These are phyloP conservation scores for Aspergillus candidus DNA, from an alignment of 2,329 filamentous ascomycete species.

Conservation along the genomic window DNA sequence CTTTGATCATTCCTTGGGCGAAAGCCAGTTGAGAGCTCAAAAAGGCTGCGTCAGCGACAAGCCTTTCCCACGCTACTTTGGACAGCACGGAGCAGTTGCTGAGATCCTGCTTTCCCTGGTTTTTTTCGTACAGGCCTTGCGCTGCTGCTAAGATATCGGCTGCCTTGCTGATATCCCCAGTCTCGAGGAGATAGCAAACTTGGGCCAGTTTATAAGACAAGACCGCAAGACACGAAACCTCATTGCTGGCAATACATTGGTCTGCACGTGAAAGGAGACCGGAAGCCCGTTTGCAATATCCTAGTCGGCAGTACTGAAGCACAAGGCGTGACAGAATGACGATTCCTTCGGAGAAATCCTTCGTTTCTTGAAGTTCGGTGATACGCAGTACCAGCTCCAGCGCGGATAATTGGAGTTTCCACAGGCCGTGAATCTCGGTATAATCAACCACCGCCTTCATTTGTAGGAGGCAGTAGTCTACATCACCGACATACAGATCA, in stretches of 20 bases:
- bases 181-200: slow-evolving; percentile 66
- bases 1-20: slow-evolving; percentile 45
- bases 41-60: slow-evolving; percentile 56
- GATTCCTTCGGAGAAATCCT: slow-evolving; percentile 36
- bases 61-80: slow-evolving; percentile 45
- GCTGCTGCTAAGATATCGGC: slow-evolving; percentile 29
- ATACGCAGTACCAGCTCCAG: slow-evolving; percentile 46
- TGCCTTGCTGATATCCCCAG: slow-evolving; percentile 60
- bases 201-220: slow-evolving; percentile 62
- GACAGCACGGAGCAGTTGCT: slow-evolving; percentile 32
- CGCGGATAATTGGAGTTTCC: slow-evolving; percentile 44
- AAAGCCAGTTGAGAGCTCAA: slow-evolving; percentile 61
- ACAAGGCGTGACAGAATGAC: slow-evolving; percentile 44
- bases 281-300: slow-evolving; percentile 55
- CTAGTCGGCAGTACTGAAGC: slow-evolving; percentile 53
- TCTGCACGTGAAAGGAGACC: slow-evolving; percentile 55
- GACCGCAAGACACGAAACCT: slow-evolving; percentile 40
- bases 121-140: slow-evolving; percentile 27
- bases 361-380: slow-evolving; percentile 40
- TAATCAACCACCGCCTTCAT: slow-evolving; percentile 52
- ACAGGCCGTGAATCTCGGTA: slow-evolving; percentile 52
- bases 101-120: slow-evolving; percentile 24
- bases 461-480: slow-evolving; percentile 45
- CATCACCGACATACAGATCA: slow-evolving; percentile 44
- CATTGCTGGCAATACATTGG: slow-evolving; percentile 38